Base-by-base conservation (phyloP, 2,329 filamentous ascomycete species). In the Beauveria sp. region DNA sequence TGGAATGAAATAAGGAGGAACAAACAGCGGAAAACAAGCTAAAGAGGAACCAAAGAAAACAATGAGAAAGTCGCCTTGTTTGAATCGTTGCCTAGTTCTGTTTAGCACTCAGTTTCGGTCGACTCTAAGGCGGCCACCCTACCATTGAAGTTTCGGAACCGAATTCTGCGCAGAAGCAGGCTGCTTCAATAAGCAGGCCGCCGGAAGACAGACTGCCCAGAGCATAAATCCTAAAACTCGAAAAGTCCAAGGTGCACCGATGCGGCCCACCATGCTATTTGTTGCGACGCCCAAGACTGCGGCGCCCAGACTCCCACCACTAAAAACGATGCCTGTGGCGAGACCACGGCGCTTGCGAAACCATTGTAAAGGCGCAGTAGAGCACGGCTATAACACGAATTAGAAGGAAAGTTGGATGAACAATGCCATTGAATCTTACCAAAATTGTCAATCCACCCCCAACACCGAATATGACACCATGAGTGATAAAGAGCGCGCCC, bases 1-100 rank as follows among this genome's bases (percentile, higher is more conserved):
- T 20, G 69, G 69, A 4, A 71, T 70, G 26, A 71, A 71, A 64
- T 71, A 71, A 1, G 69, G 66, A 6, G 69, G 69, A 6, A 71
- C 65, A 48, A 70, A 70, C 7, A 71, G 61, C 2, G 69, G 67
- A 53, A 70, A 70, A 38, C 67, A 70, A 12, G 65, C 62, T 5
- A 70, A 49, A 9, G 66, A 62, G 0, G 66, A 67, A 6, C 68
- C 69, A 14, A 66, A 42, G 12, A 71, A 45, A 1, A 71, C 62
- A 16, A 69, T 22, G 20, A 68, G 58, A 26, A 70, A 71, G 2
- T 68, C 63, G 24, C 62, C 48, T 14, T 70, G 65, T 34, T 61
- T 65, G 58, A 66, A 70, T 38, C 69, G 69, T 28, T 66, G 61
- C 69, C 69, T 70, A 6, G 8, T 4, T 20, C n/a, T 38, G 38